Evolutionary conservation across 192 early-diverging fungal genomes (phyloP).

Genomic region (Backusella parvicylindrica): DNA sequence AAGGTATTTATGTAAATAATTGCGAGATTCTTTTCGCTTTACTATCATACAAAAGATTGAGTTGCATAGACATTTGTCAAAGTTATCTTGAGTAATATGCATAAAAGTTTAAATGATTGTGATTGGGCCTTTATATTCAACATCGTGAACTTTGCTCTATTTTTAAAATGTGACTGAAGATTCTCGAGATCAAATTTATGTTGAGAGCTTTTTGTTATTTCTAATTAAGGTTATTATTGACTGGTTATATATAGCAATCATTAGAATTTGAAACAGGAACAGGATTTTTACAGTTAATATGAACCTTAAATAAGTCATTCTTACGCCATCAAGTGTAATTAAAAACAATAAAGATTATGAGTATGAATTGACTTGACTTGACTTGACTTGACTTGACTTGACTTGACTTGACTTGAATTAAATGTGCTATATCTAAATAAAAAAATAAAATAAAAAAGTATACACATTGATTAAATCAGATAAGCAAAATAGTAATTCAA

Average conservation of each 20-base stretch:
- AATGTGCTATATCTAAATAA: not conserved
- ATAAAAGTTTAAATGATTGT: not conserved
- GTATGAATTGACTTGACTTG: not conserved
- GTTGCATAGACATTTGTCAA: not conserved
- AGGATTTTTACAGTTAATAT: not conserved
- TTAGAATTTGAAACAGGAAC: not conserved
- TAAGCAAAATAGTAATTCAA: too few species aligned
- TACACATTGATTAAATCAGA: not conserved
- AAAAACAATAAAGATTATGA: not conserved
- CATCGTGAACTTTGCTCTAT: not conserved
- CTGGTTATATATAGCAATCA: not conserved
- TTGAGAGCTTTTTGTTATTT: not conserved
- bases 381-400: too few species aligned
- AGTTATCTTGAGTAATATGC: not conserved
- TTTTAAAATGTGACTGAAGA: not conserved
- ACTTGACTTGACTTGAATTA: too few species aligned
- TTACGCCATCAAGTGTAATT: not conserved
- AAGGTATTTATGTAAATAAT: not conserved
- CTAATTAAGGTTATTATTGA: not conserved
- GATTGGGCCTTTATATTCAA: not conserved
- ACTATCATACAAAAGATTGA: not conserved
- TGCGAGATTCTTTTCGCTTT: not conserved
- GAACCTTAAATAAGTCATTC: not conserved
- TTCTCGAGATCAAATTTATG: not conserved
- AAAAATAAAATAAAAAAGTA: too few species aligned